Base-by-base conservation (phyloP, 2,329 filamentous ascomycete species). In the Claviceps pazoutovae region DNA sequence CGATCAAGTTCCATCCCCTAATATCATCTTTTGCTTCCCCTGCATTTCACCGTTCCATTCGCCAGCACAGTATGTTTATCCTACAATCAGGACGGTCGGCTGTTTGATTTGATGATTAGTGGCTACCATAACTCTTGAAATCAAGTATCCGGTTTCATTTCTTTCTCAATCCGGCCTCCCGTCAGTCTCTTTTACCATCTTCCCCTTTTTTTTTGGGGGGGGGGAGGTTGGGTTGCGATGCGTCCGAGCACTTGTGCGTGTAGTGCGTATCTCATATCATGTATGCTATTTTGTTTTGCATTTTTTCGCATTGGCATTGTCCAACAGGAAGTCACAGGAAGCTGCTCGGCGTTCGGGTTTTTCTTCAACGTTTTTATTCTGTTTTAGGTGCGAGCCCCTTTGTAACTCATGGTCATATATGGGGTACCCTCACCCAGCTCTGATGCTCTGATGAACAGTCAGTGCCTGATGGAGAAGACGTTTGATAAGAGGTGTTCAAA, bases 291-390 rank as follows among this genome's bases (percentile, higher is more conserved):
- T 60, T 50, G n/a, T 52, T 58, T 26, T 26, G 26, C 26, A 26
- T 26, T 56, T 57, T 58, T 56, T 59, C 60, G 59, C 58, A 62
- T 63, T 52, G 59, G 59, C 59, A 61, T 60, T 55, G 60, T 56
- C 21, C 44, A 34, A 46, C 36, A 41, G 46, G 42, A 49, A 45
- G 6, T 26, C 59, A 55, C 55, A 54, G 56, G 57, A 59, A 56
- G 58, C 53, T 56, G 6, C 54, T 56, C 53, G 61, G 61, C 61
- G 61, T 63, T 63, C 26, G 59, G 54, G 59, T 5, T 19, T 45
- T 16, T 37, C 5, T 26, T 26, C 2, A 16, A 14, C 23, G 37
- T 21, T 38, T 37, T 23, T 23, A 3, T 23, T 13, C 13, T n/a
- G 30, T 8, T 26, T 34, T 19, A 37, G 45, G 45, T n/a, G n/a